These are phyloP conservation scores for Pyrus betulifolia DNA, from an alignment of 306 rosid species.

Conservation along the genomic window DNA sequence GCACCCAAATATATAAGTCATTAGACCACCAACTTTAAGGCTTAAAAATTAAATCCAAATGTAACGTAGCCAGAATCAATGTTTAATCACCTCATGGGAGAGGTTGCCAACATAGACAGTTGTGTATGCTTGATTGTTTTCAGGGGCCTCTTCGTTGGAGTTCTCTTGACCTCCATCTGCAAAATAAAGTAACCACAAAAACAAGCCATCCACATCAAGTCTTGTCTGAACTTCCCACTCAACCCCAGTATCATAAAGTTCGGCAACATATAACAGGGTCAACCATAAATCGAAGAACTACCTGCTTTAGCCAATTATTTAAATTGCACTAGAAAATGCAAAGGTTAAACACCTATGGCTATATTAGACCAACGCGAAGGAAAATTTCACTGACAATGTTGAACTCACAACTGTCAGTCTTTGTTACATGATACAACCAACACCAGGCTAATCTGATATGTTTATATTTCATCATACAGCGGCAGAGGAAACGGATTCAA, in stretches of 20 bases:
- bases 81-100: slow-evolving; percentile 59
- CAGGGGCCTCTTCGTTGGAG: slow-evolving; percentile 54
- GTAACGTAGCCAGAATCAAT: neutral
- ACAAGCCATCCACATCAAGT: neutral
- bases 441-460: neutral
- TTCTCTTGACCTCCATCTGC: slow-evolving; percentile 61
- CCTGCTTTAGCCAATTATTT: neutral
- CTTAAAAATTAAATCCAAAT: neutral
- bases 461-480: neutral
- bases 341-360: neutral
- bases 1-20: neutral
- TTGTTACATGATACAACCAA: neutral
- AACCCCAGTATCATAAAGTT: neutral
- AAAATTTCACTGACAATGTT: neutral
- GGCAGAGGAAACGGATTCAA: neutral
- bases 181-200: slow-evolving; percentile 6
- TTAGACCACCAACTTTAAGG: neutral
- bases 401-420: neutral
- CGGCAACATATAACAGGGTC: neutral
- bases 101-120: slow-evolving; percentile 90
- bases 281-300: neutral
- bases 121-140: slow-evolving; percentile 66
- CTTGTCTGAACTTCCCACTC: neutral
- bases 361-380: neutral
- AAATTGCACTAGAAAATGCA: neutral